Evolutionary conservation across 1,139 yeast species (phyloP).

Genomic region (Pichia sp.): DNA sequence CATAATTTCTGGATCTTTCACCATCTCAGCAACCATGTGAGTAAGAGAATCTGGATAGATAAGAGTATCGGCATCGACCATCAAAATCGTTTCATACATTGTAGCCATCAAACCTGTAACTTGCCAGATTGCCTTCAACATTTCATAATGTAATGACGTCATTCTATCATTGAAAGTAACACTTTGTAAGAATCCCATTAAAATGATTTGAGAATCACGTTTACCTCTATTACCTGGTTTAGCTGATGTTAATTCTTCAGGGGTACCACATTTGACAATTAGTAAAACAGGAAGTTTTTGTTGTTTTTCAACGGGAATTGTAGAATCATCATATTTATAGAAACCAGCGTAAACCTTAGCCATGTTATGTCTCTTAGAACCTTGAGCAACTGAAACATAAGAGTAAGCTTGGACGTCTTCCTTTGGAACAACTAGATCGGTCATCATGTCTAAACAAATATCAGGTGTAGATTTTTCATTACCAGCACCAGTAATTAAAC

Average conservation of each 20-base stretch:
- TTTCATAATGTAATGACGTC: constrained; percentile 89
- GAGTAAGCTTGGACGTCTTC: constrained; percentile 79
- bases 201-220: constrained; percentile 92
- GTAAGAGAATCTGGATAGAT: constrained; percentile 89
- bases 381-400: constrained; percentile 93
- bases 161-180: constrained; percentile 95
- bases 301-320: constrained; percentile 77
- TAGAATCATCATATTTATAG: constrained; percentile 72
- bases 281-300: constrained; percentile 85
- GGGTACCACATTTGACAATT: constrained; percentile 92
- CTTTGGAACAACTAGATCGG: constrained; percentile 67
- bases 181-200: constrained; percentile 91
- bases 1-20: constrained; percentile 86
- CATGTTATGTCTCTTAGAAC: constrained; percentile 92
- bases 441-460: constrained; percentile 82
- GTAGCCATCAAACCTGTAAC: constrained; percentile 89
- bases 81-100: constrained; percentile 77
- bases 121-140: constrained; percentile 77
- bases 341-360: constrained; percentile 95
- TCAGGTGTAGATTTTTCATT: constrained; percentile 87
- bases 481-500: constrained; percentile 91
- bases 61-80: constrained; percentile 98
- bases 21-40: constrained; percentile 94
- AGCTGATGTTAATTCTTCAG: constrained; percentile 71
- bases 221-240: constrained; percentile 99